Base-by-base conservation (phyloP, 176 grass and related monocot species). In the Zoysia pacifica region DNA sequence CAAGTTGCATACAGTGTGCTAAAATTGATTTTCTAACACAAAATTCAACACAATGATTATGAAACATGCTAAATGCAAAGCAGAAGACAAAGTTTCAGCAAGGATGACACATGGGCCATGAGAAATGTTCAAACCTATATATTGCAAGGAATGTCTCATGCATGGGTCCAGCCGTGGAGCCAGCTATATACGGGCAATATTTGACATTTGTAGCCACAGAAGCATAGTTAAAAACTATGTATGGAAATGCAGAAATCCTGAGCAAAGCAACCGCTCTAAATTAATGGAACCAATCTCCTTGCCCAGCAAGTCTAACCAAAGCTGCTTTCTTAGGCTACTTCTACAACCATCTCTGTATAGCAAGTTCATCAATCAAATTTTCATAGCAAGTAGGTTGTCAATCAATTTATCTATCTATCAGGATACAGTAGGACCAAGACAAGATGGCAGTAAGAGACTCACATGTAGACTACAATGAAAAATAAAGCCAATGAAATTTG, bases 271-370 rank as follows among this genome's bases (percentile, higher is more conserved):
- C 94, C 76, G 91, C 87, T 78, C 83, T 90, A 85, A 94, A 94
- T 85, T 97, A 91, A 73, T 97, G 94, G 80, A 86, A 67, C 94
- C 94, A 97, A 91, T 97, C 94, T 76, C 94, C 94, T 92, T 94
- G 91, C 59, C 94, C 94, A 77, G 91, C 87, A 74, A 97, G 87
- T 88, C 94, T 94, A 71, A 97, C 84, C 77, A 97, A 90, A 81
- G 91, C 83, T 77, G 94, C 89, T 28, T 28, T 28, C 28, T 28
- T 28, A 28, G 28, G 28, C 28, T 0, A 28, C 28, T 28, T 28
- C 28, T 97, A 91, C 84, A 97, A 72, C 94, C 94, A 97, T 69
- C 59, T 80, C 94, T 97, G 81, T 66, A 53, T 37, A 43, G 50
- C 62, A 43, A 83, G 49, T 19, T 28, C 28, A 84, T 40, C 41